Conservation (phyloP, 2,329 filamentous ascomycete genomes). For the Diaporthe vaccinii region DNA sequence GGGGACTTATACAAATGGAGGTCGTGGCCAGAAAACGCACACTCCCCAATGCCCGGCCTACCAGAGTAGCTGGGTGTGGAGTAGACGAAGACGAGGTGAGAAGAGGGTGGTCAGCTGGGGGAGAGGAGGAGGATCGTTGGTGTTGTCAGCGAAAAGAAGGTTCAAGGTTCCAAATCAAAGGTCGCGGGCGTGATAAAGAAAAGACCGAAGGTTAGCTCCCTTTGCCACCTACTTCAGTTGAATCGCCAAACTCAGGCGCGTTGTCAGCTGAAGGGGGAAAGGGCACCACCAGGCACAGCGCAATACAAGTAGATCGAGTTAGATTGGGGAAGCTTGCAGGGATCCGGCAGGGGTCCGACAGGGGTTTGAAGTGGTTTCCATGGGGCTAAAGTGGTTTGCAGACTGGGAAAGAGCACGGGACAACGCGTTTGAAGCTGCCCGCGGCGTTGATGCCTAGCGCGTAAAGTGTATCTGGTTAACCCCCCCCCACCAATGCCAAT, state of each 20-base stretch:
- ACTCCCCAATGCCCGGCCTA: not conserved
- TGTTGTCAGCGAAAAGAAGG: conserved; percentile 18
- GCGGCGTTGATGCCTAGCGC: conserved; percentile 18
- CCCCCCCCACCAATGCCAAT: not conserved
- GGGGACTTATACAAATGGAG: conserved; percentile 13
- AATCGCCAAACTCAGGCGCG: conserved; percentile 29
- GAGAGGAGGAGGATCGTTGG: not conserved
- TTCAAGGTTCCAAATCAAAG: conserved; percentile 1
- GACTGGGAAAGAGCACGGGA: conserved; percentile 17
- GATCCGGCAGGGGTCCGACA: conserved; percentile 5
- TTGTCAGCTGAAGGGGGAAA: conserved; percentile 30
- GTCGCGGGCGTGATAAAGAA: conserved; percentile 24
- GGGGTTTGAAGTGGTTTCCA: conserved; percentile 20
- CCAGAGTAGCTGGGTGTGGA: not conserved
- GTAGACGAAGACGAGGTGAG: not conserved
- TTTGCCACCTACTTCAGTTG: conserved; percentile 26
- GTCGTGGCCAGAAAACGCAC: not conserved
- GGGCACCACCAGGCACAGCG: conserved; percentile 5
- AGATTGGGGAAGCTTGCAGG: conserved; percentile 12
- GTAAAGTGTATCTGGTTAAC: conserved; percentile 10
- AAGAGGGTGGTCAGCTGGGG: not conserved
- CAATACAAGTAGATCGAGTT: conserved; percentile 6
- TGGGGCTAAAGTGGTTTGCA: conserved; percentile 23
- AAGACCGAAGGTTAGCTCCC: conserved; percentile 25
- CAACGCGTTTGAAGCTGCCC: conserved; percentile 27